Percentiles rank a stretch among this genome's conserved stretches.
Evolutionary conservation across 176 grass and related monocot genomes (phyloP).

Genomic region (Avena insularis): DNA sequence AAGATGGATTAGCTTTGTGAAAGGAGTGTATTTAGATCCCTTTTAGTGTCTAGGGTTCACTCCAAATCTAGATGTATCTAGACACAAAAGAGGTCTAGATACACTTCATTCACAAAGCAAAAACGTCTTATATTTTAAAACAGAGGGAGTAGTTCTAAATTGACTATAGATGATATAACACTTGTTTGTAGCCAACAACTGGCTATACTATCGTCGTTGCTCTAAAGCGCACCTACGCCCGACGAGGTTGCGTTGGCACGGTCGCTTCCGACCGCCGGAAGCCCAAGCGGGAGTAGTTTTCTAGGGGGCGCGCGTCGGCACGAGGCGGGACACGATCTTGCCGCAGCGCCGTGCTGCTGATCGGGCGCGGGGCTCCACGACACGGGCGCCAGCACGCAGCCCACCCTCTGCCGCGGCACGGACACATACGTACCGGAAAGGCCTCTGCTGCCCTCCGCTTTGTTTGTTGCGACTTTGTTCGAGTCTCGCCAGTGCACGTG

Average conservation of each 20-base stretch:
- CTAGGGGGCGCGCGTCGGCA: background rate
- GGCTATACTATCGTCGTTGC: too few species aligned
- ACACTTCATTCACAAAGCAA: too few species aligned
- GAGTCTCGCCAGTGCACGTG: conserved; percentile 18
- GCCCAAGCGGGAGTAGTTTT: conserved; percentile 18
- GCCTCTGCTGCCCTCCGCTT: background rate
- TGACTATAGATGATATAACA: too few species aligned
- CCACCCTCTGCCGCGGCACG: too few species aligned
- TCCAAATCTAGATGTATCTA: too few species aligned
- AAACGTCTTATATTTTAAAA: too few species aligned
- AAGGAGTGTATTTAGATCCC: too few species aligned
- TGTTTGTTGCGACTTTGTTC: background rate
- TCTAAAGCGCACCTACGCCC: background rate
- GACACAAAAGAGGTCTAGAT: too few species aligned
- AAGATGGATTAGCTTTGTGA: too few species aligned
- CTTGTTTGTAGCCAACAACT: too few species aligned
- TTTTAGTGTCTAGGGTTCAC: too few species aligned
- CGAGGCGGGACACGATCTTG: background rate
- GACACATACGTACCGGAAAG: background rate
- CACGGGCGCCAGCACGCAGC: background rate
- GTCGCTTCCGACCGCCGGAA: background rate
- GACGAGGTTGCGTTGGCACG: background rate
- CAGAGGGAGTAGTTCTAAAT: too few species aligned
- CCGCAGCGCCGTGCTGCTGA: background rate
- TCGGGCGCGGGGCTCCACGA: background rate